Conservation (phyloP, 2,329 filamentous ascomycete species). For the Aureobasidium sp. region DNA sequence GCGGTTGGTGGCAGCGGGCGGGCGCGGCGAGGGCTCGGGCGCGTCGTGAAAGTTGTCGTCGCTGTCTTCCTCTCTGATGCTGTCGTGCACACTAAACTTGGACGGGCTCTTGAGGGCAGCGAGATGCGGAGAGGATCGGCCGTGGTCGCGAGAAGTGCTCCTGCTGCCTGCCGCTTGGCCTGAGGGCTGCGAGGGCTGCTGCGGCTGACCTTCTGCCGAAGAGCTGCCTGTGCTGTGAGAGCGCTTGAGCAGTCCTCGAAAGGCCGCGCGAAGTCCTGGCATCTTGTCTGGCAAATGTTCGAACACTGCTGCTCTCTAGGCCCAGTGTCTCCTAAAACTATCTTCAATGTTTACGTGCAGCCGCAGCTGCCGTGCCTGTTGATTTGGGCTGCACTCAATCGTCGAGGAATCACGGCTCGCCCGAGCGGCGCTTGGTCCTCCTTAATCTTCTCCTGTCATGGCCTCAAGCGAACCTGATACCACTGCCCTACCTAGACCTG, state of each 20-base stretch:
- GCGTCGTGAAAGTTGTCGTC: conserved; percentile 11
- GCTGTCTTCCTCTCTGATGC: conserved; percentile 6
- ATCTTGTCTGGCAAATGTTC: neutral
- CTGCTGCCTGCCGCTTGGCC: neutral
- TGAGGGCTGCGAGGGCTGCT: neutral
- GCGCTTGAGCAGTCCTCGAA: conserved; percentile 1
- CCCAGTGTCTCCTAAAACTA: neutral
- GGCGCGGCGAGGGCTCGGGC: neutral
- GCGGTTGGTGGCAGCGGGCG: neutral
- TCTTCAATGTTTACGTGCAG: neutral
- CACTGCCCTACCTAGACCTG: neutral
- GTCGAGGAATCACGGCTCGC: conserved; percentile 8
- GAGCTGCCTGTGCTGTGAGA: conserved; percentile 9
- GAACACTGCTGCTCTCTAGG: neutral
- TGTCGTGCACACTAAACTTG: conserved; percentile 13
- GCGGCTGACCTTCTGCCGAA: conserved; percentile 7
- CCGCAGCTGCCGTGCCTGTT: neutral
- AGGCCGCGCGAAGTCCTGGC: conserved; percentile 1
- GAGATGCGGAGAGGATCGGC: neutral
- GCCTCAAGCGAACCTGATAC: neutral
- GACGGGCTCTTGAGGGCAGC: conserved; percentile 1
- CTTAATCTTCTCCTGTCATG: conserved; percentile 14
- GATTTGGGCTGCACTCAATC: neutral
- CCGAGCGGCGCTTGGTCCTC: neutral
- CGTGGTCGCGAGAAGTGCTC: neutral